These are phyloP conservation scores for Neurospora sp. DNA, from an alignment of 495 filamentous ascomycete species.

Conservation along the genomic window DNA sequence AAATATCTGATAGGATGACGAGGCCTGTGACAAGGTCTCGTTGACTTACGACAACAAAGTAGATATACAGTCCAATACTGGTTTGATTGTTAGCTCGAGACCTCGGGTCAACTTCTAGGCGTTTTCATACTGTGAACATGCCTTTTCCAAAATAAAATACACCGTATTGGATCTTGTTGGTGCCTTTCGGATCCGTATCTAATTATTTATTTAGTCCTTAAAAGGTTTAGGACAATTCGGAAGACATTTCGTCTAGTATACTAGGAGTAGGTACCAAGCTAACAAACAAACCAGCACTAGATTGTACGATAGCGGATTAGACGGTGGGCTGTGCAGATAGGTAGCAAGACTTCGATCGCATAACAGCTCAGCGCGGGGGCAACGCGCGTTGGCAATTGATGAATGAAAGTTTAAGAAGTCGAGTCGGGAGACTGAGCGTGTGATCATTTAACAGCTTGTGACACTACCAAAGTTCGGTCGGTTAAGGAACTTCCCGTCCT, in stretches of 20 bases:
- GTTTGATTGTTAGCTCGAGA: too few relatives aligned
- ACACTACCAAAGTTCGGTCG: not conserved
- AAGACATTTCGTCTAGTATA: too few relatives aligned
- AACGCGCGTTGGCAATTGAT: not conserved
- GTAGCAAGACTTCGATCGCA: not conserved
- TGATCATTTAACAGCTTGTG: not conserved
- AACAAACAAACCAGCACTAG: too few relatives aligned
- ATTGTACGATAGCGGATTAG: not conserved
- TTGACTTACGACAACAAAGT: not conserved
- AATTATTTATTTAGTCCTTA: too few relatives aligned
- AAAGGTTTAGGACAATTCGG: too few relatives aligned
- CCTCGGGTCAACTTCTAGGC: too few relatives aligned
- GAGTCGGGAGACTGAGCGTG: not conserved
- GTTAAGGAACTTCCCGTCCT: not conserved
- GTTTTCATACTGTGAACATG: too few relatives aligned
- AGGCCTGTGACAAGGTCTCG: not conserved
- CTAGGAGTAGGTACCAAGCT: too few relatives aligned
- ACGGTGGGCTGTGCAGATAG: not conserved
- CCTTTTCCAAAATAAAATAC: too few relatives aligned
- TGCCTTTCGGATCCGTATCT: too few relatives aligned
- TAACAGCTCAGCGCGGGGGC: not conserved
- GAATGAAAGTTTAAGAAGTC: not conserved
- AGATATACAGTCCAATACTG: too few relatives aligned
- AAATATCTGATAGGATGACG: not conserved
- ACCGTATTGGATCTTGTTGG: too few relatives aligned